Base-by-base conservation (phyloP, 148 eudicot genomes). In the Pouteria glomerata region DNA sequence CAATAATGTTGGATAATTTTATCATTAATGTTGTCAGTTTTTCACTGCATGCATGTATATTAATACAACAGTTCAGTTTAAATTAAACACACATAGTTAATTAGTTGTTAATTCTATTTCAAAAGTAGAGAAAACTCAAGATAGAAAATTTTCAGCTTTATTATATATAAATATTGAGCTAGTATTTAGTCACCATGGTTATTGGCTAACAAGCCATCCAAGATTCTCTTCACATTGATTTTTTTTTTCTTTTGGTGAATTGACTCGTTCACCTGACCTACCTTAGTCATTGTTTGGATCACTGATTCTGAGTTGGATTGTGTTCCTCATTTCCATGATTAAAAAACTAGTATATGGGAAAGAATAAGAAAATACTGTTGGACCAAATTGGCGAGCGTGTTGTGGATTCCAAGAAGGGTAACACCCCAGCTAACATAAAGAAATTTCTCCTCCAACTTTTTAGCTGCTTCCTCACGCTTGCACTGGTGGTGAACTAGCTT, bases 391-490 rank as follows among this genome's bases (percentile, higher is more conserved):
- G 37, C 8, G 23, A 19, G 27, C 69, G n/a, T 70, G 45, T 55
- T 45, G 69, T 70, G 74, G 72, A 63, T 48, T 55, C 68, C 41
- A 63, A 69, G 56, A 74, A 63, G 70, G 63, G 68, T 1, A 78
- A 74, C 31, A 53, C 42, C 63, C 23, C 71, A 69, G 66, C 70
- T 51, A 72, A 59, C 66, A 34, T 66, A 56, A 77, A 63, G 67
- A 55, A 26, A 29, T 73, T 55, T 57, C 56, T 15, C 53, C 72
- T 45, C 59, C 62, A 66, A 72, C 47, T 78, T 82, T 76, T 47
- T 56, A 51, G 51, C 63, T 30, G 42, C 78, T 30, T 57, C 6
- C 24, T 63, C 61, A 55, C 44, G 23, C 47, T 16, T 0, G 10
- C 4, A 61, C 41, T 2, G 23, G 37, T 13, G 62, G 51, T 70